Evolutionary conservation across 2,329 filamentous ascomycete genomes (phyloP).

Genomic region (Neoascochyta sp.): DNA sequence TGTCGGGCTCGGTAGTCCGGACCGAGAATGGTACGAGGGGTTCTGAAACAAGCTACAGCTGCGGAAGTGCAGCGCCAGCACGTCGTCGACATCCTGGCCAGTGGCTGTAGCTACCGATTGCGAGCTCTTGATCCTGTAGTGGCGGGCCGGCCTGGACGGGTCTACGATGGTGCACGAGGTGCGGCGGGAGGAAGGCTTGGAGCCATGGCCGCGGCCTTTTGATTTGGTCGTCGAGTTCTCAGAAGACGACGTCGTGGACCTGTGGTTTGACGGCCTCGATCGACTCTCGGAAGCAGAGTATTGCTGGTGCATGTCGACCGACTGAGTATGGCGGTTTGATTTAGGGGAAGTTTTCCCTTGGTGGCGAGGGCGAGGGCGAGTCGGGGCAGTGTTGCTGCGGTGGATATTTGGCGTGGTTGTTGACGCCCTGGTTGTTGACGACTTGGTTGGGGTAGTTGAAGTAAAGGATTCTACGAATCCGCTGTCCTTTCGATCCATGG

Average conservation of each 20-base stretch:
- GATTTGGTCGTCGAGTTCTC: conserved; percentile 25
- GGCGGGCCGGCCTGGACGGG: conserved; percentile 32
- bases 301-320: conserved; percentile 14
- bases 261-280: conserved; percentile 20
- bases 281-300: conserved; percentile 28
- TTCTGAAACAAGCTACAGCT: conserved; percentile 37
- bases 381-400: conserved; percentile 24
- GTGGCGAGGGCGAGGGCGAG: conserved; percentile 16
- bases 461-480: conserved; percentile 27
- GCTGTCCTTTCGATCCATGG: conserved; percentile 36
- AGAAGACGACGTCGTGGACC: conserved; percentile 29
- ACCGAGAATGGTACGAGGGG: conserved; percentile 24
- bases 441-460: too few species aligned
- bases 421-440: conserved; percentile 15
- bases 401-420: conserved; percentile 13
- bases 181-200: conserved; percentile 34
- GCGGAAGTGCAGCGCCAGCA: conserved; percentile 40
- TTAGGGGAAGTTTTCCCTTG: too few species aligned
- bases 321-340: too few species aligned
- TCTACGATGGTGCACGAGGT: conserved; percentile 36
- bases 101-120: conserved; percentile 21
- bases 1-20: conserved; percentile 18
- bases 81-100: conserved; percentile 38
- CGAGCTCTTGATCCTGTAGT: conserved; percentile 35
- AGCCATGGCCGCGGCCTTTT: conserved; percentile 25